phyloP scores from a whole-genome alignment of 768 basidiomycete genomes.

The Termitomyces sp. region DNA sequence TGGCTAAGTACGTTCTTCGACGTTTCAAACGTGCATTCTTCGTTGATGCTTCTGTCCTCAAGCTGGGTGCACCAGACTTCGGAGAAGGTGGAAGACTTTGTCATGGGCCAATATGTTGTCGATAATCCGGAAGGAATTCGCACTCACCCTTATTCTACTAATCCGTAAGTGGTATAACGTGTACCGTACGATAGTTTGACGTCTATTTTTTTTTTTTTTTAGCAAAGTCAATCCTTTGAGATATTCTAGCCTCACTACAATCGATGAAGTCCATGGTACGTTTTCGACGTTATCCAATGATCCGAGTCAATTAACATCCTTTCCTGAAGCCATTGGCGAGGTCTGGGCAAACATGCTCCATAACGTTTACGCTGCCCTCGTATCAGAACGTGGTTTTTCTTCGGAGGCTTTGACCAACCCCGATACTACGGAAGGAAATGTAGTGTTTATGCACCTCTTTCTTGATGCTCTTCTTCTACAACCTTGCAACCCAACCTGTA shows the following conservation, averaged over 20 bases:
- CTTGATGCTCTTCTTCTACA: slow-evolving; percentile 44
- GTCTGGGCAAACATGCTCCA: slow-evolving; percentile 45
- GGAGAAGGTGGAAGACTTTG: slow-evolving; percentile 27
- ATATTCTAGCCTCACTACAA: slow-evolving; percentile 31
- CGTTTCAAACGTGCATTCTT: not conserved
- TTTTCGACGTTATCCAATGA: not conserved
- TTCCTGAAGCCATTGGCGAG: slow-evolving; percentile 43
- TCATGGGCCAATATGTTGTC: slow-evolving; percentile 43
- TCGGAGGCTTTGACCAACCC: slow-evolving; percentile 33
- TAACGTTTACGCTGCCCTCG: slow-evolving; percentile 36
- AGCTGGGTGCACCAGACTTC: slow-evolving; percentile 39
- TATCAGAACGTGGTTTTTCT: slow-evolving; percentile 29
- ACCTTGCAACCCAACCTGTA: slow-evolving; percentile 45
- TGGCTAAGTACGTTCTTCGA: slow-evolving; percentile 29
- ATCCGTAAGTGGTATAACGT: slow-evolving; percentile 22
- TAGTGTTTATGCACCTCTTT: slow-evolving; percentile 46
- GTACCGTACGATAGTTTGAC: not conserved
- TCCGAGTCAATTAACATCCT: not conserved
- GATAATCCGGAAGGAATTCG: slow-evolving; percentile 45
- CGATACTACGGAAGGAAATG: slow-evolving; percentile 36
- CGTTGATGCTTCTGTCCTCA: not conserved
- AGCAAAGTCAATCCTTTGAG: slow-evolving; percentile 36
- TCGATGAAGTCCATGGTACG: slow-evolving; percentile 42
- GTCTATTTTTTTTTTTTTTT: not conserved
- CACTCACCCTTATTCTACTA: slow-evolving; percentile 49